Conservation (phyloP, 164 flowering plant genomes). For the Brasenia schreberi region DNA sequence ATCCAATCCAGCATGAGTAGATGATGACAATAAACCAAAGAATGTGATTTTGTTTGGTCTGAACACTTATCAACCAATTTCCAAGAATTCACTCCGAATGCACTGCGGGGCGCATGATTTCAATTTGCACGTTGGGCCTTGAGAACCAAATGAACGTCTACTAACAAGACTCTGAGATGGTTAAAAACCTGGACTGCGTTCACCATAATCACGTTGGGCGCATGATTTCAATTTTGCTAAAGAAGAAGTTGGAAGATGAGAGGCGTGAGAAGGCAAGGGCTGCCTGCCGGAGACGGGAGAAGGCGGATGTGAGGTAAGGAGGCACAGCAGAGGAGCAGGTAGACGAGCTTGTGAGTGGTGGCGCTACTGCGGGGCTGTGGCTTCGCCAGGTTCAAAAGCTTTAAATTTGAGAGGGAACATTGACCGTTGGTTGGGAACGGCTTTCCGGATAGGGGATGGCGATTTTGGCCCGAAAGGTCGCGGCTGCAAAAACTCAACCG, state of each 20-base stretch:
- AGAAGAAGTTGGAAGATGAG: slow-evolving; percentile 14
- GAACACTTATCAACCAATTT: slow-evolving; percentile 30
- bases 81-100: slow-evolving; percentile 20
- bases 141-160: not conserved
- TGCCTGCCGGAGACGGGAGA: slow-evolving; percentile 22
- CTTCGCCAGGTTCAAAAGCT: not conserved
- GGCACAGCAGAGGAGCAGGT: not conserved
- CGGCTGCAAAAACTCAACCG: too few species aligned
- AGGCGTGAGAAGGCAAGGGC: slow-evolving; percentile 16
- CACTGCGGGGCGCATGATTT: too few species aligned
- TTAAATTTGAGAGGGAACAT: not conserved
- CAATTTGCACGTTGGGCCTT: too few species aligned
- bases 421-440: not conserved
- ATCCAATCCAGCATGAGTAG: slow-evolving; percentile 38
- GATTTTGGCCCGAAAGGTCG: too few species aligned
- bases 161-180: not conserved
- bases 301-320: slow-evolving; percentile 14
- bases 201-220: slow-evolving; percentile 4
- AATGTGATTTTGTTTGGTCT: slow-evolving; percentile 37
- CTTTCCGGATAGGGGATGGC: too few species aligned
- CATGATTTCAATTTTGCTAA: slow-evolving; percentile 28
- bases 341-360: not conserved
- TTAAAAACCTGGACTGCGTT: not conserved
- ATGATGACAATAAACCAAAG: slow-evolving; percentile 35
- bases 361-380: not conserved